Evolutionary conservation across 2,329 filamentous ascomycete species (phyloP), one percentile per base, ranked within the genome.

Genomic region (Drechslerella coelobrocha): DNA sequence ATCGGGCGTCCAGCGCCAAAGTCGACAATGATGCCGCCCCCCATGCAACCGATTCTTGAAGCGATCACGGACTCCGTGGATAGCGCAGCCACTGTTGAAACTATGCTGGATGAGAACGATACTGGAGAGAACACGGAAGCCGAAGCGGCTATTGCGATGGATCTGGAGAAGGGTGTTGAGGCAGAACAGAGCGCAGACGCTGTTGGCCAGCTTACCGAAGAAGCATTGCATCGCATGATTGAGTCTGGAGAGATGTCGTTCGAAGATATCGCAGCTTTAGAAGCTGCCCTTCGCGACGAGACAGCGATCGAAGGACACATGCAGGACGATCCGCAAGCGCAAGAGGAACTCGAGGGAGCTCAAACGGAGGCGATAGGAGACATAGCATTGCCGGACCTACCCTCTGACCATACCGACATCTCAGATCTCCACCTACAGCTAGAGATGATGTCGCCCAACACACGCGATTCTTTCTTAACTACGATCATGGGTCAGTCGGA

Each of bases 341-440:
- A 41, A 31, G 39, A 29, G 7, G 43, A 50, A 24, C 24, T 39
- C 2, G n/a, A 27, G 41, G n/a, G n/a, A 10, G 12, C 37, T 9
- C 14, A n/a, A 10, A n/a, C 14, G 0, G 23, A 24, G 10, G 23
- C 5, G 29, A 45, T 10, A 51, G 55, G 8, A 4, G 53, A 62
- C n/a, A 31, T 61, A 2, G 51, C 12, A 8, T 19, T 69, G 14
- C 65, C 47, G 6, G 65, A 69, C 47, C 21, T 62, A 23, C 65
- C 62, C 41, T 57, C 65, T 2, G 65, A 69, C 24, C 51, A 62
- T 14, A 62, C 65, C 24, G 65, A 69, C 47, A 69, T 69, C 12
- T 69, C 65, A 21, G 65, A 69, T 14, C 17, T 69, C 2, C 65
- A 69, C 21, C 31, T 55, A 19, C 65, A 69, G 45, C 52, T 69